Conservation (phyloP, 192 early-diverging fungal genomes). For the Ambispora gerdemannii region DNA sequence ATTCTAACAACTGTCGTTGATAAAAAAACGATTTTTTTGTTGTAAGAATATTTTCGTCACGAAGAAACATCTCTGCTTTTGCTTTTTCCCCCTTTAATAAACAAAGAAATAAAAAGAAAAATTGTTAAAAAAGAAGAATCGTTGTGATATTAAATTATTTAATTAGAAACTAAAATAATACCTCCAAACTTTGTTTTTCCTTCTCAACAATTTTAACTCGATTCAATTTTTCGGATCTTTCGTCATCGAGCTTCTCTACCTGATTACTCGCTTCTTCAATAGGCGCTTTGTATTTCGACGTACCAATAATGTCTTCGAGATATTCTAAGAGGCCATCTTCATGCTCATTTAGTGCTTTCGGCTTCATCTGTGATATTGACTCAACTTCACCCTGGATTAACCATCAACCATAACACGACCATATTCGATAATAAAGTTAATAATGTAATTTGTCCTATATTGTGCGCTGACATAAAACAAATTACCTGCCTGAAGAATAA, state of each 20-base stretch:
- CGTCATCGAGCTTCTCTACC: constrained; percentile 76
- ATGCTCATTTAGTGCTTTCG: constrained; percentile 84
- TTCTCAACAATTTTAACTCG: constrained; percentile 87
- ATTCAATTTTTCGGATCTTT: constrained; percentile 74
- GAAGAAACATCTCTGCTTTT: constrained; percentile 78
- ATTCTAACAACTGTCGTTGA: constrained; percentile 70
- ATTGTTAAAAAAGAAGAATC: background rate
- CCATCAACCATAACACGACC: background rate
- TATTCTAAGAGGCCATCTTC: constrained; percentile 98
- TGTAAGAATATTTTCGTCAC: constrained; percentile 76
- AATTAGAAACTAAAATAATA: too few relatives aligned
- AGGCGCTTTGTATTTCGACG: constrained; percentile 76
- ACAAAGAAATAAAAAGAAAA: constrained; percentile 1
- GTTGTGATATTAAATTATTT: background rate
- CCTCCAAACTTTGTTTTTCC: constrained; percentile 79
- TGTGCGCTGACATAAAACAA: background rate
- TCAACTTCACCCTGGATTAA: constrained; percentile 97
- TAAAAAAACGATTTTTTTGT: constrained; percentile 70
- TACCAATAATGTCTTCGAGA: constrained; percentile 98
- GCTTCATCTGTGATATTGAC: constrained; percentile 96
- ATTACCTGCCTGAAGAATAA: constrained; percentile 83
- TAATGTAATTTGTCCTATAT: too few relatives aligned
- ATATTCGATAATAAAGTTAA: background rate
- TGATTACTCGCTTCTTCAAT: constrained; percentile 70
- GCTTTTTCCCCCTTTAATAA: constrained; percentile 57